Evolutionary conservation across 2,329 filamentous ascomycete species (phyloP), one percentile per base, ranked within the genome.

Genomic region (Cercospora zeina): DNA sequence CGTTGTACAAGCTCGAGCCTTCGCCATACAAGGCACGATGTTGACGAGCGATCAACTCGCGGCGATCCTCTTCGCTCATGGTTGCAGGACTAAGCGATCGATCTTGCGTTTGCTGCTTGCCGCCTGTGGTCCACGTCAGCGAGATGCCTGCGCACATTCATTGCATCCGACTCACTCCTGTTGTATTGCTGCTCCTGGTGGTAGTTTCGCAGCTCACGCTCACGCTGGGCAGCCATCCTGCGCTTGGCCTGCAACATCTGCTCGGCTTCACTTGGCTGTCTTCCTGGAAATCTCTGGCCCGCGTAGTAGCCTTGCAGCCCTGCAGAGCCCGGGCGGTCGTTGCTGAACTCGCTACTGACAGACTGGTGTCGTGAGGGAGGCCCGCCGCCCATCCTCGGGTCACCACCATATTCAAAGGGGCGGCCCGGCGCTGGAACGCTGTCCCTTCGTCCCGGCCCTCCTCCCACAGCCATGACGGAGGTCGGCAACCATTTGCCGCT

Each of bases 161-260:
- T 34, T 27, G 34, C 8, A 21, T 5, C 42, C 19, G 8, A 72
- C 72, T 69, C 91, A 97, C 95, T 97, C 91, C 93, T 89, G 84
- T 97, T 96, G 82, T 96, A 97, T 87, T 99, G 95, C 86, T 99
- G 95, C 86, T 99, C 95, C 82, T 97, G 96, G 82, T 99, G 95
- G 82, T 97, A 96, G 81, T 97, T 99, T 80, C 95, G 91, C 79
- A 99, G 88, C 83, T 99, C 95, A 80, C 93, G 90, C 84, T 99
- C 95, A 80, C 95, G 91, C 82, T 97, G 95, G 78, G 95, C 95
- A 75, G 95, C 95, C 91, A 97, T 96, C 83, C 93, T 90, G 82
- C 95, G 91, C 86, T 97, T 97, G 74, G 92, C 93, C 87, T 97
- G 95, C 85, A 96, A 91, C 87, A 97, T 91, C 82, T 97, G 93